Base-by-base conservation (phyloP, 148 eudicot species). In the Rhododendron griersonianum region DNA sequence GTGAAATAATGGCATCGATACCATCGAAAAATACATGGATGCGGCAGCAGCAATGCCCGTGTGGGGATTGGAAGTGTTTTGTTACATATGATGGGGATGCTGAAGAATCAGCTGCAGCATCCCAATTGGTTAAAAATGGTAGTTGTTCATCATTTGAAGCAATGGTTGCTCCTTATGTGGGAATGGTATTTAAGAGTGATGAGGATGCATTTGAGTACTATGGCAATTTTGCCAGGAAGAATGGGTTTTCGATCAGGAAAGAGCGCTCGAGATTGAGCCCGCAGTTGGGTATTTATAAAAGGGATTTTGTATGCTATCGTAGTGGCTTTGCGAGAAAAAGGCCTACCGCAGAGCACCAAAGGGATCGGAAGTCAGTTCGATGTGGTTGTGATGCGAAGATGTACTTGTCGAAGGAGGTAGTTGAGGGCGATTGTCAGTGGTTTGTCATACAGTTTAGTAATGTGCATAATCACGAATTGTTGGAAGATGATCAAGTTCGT, bases 311-410 rank as follows among this genome's bases (percentile, higher is more conserved):
- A 39, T 92, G 93, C 80, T 92, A 92, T 85, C 88, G 92, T 23
- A 87, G 91, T 5, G 93, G 93, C 37, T 92, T 89, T 88, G 89
- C 87, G 6, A 87, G 89, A 63, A 90, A 89, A 81, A 90, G 85
- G 80, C 86, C 63, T 5, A 75, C 88, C 1, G 85, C 83, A 25
- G 93, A 92, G 75, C 89, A 87, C 88, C 93, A 90, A 0, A 89
- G 93, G 78, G 93, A 90, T 81, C 84, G 92, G n/a, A 90, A 90
- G 85, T 92, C 92, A 11, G 80, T 88, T 69, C 86, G 92, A 21
- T 90, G 92, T 83, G 92, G 93, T 2, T 91, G 92, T 85, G 93
- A 92, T 86, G 93, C 92, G 21, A 92, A 88, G 78, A 89, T 92
- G 92, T 92, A 86, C 85, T 63, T 89, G 86, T 92, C 92, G 2